A percentile compares a stretch with the other conserved stretches of the same genome.
Evolutionary conservation across 495 filamentous ascomycete species (phyloP).

Genomic region (Penicillium simplicissimum): DNA sequence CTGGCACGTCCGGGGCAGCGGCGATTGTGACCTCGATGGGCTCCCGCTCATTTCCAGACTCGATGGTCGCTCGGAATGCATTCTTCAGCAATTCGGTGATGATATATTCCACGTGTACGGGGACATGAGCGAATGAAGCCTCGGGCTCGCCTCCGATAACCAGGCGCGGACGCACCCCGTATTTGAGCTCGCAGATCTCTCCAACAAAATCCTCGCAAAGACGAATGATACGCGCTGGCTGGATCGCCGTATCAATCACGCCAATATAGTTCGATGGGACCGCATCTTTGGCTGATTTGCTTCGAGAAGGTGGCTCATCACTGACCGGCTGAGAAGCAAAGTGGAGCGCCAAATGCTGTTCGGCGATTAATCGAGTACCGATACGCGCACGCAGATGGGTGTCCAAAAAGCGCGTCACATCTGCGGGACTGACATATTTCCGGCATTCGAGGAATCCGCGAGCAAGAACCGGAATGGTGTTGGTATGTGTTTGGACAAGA

Average conservation of each 20-base stretch:
- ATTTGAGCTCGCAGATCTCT: conserved; percentile 95
- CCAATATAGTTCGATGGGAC: conserved; percentile 77
- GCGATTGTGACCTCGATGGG: conserved; percentile 92
- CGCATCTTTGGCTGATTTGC: conserved; percentile 37
- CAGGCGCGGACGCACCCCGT: conserved; percentile 82
- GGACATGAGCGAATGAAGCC: conserved; percentile 84
- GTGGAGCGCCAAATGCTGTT: conserved; percentile 95
- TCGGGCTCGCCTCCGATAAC: conserved; percentile 79
- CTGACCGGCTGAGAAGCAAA: conserved; percentile 73
- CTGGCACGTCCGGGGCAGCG: conserved; percentile 65
- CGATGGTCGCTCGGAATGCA: conserved; percentile 88
- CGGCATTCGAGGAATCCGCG: conserved; percentile 89
- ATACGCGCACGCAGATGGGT: conserved; percentile 92
- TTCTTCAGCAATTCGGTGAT: conserved; percentile 96
- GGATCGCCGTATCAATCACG: conserved; percentile 92
- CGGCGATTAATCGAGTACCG: conserved; percentile 89
- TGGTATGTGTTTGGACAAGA: conserved; percentile 86
- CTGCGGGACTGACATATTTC: conserved; percentile 74
- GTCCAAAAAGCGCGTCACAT: conserved; percentile 89
- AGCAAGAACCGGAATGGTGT: conserved; percentile 92
- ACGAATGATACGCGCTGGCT: conserved; percentile 76
- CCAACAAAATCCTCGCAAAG: conserved; percentile 85
- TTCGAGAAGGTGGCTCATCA: conserved; percentile 29
- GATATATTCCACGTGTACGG: conserved; percentile 96
- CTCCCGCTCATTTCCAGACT: conserved; percentile 73